Percentiles rank a stretch among this genome's conserved stretches.
Conservation (phyloP, 306 rosid genomes). For the Sechiopsis laciniata region DNA sequence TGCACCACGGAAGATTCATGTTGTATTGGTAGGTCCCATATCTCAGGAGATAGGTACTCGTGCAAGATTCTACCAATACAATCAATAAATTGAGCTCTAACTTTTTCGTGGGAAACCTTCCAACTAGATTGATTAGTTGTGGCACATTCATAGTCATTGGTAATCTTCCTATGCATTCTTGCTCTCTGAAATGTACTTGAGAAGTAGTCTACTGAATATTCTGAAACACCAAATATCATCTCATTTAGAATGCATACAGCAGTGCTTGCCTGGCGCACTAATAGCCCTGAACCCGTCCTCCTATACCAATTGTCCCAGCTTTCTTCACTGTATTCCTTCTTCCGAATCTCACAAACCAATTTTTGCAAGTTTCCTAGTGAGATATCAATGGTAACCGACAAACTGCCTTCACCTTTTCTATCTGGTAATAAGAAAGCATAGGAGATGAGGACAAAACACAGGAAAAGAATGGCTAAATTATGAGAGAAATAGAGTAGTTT, state of each 20-base stretch:
- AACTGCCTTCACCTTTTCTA: slow-evolving; percentile 47
- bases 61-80: slow-evolving; percentile 77
- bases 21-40: slow-evolving; percentile 75
- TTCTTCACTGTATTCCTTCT: slow-evolving; percentile 57
- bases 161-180: slow-evolving; percentile 29
- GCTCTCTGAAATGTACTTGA: slow-evolving; percentile 51
- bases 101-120: slow-evolving; percentile 49
- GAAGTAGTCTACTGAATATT: slow-evolving; percentile 49
- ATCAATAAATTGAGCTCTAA: slow-evolving; percentile 54
- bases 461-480: slow-evolving; percentile 1
- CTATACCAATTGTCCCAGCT: slow-evolving; percentile 85
- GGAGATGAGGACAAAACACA: slow-evolving; percentile 15
- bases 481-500: slow-evolving; percentile 21
- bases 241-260: slow-evolving; percentile 87
- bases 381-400: slow-evolving; percentile 55
- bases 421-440: slow-evolving; percentile 44
- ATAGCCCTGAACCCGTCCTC: slow-evolving; percentile 80
- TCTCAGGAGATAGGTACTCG: slow-evolving; percentile 75
- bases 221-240: slow-evolving; percentile 82
- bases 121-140: slow-evolving; percentile 39
- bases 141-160: slow-evolving; percentile 29
- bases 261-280: slow-evolving; percentile 85
- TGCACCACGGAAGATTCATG: slow-evolving; percentile 14
- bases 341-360: slow-evolving; percentile 70
- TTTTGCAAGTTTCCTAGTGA: slow-evolving; percentile 67